These are phyloP conservation scores for Dactylellina cionopaga DNA, from an alignment of 2,329 filamentous ascomycete genomes.

Conservation along the genomic window DNA sequence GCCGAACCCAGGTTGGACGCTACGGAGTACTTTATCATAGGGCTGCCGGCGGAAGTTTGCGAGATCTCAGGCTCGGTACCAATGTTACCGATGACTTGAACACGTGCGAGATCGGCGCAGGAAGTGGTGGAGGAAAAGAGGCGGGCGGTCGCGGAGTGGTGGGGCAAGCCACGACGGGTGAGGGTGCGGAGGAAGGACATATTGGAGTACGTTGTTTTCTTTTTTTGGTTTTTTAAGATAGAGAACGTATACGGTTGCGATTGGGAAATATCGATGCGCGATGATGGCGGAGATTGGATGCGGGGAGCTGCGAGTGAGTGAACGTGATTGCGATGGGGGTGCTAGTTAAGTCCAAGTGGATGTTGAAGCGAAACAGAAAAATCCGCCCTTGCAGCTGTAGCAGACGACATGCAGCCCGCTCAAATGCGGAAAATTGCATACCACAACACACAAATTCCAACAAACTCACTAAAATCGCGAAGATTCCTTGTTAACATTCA, in stretches of 20 bases:
- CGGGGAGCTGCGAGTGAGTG: neutral
- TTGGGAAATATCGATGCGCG: no score
- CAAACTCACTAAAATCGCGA: no score
- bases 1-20: constrained; percentile 59
- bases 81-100: constrained; percentile 87
- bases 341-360: no score
- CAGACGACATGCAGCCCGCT: constrained; percentile 3
- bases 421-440: constrained; percentile 29
- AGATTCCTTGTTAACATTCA: no score
- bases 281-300: neutral
- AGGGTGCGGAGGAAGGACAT: constrained; percentile 42
- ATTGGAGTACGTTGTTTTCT: no score
- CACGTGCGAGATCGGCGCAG: constrained; percentile 74
- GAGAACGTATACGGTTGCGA: neutral
- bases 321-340: constrained; percentile 10
- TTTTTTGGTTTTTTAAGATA: neutral
- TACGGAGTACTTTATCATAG: constrained; percentile 80
- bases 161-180: constrained; percentile 28
- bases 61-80: constrained; percentile 80
- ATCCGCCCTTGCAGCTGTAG: constrained; percentile 26
- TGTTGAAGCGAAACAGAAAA: constrained; percentile 21
- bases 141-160: constrained; percentile 62
- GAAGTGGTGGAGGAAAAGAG: constrained; percentile 76
- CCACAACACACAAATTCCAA: constrained; percentile 29
- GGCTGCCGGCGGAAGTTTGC: constrained; percentile 74